Base-by-base conservation (phyloP, 2,329 filamentous ascomycete species). In the Xylaria sp. region DNA sequence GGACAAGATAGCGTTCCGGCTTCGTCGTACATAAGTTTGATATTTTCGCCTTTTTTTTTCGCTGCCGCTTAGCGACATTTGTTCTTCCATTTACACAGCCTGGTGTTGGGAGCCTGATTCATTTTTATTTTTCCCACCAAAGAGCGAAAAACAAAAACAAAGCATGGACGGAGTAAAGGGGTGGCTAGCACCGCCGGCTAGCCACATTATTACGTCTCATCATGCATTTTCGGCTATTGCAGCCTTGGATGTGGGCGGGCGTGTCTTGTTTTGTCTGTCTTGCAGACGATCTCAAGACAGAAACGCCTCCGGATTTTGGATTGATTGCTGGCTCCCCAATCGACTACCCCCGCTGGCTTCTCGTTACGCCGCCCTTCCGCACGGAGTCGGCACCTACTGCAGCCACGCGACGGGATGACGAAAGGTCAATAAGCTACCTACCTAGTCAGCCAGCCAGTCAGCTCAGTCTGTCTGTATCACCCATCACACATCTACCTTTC, bases 161-260 rank as follows among this genome's bases (percentile, higher is more conserved):
- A 7, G 47, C 11, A 17, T 11, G 12, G 15, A n/a, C n/a, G n/a
- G n/a, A n/a, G n/a, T n/a, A n/a, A n/a, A 1, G 15, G 45, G 45
- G 11, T 31, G 28, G 9, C 9, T 31, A 35, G 52, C n/a, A n/a
- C n/a, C n/a, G n/a, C 65, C 66, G 71, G 69, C 67, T 63, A 65
- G 68, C 69, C 58, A 69, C 70, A 63, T 72, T n/a, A 53, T 23
- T 68, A 53, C 25, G n/a, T n/a, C 28, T 5, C 67, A 62, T 67
- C 67, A 69, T 66, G 63, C 67, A 71, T 70, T 63, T 69, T 57
- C 62, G 57, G 67, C 66, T 69, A 63, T 63, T 55, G 65, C 54
- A 64, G 63, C 56, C 46, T 57, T 56, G 60, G 55, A 40, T 65
- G 61, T 47, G 46, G 40, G 43, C 45, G 40, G 50, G 43, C 43